A percentile compares a stretch with the other conserved stretches of the same genome.
Conservation (phyloP, 2,329 filamentous ascomycete species). For the Alternaria ventricosa region DNA sequence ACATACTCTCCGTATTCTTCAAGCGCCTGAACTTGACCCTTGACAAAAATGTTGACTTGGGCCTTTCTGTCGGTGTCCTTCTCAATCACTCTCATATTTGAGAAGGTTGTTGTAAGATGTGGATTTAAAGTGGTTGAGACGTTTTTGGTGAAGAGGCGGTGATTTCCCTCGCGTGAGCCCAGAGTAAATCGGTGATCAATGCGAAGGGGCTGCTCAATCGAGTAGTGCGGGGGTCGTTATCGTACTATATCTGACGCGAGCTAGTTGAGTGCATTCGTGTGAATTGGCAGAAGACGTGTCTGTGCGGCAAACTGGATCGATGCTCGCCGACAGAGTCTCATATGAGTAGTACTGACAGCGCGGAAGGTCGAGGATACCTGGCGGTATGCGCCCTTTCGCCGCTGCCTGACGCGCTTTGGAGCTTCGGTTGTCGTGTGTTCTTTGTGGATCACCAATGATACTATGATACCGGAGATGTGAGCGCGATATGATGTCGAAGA, state of each 20-base stretch:
- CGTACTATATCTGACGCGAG: too few species aligned
- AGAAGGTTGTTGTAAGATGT: background rate
- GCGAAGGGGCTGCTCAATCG: background rate
- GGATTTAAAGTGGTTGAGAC: too few species aligned
- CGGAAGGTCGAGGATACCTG: rapidly evolving
- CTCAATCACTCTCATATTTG: slow-evolving; percentile 49
- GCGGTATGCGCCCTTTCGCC: background rate
- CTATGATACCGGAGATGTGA: too few species aligned
- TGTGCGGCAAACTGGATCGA: background rate
- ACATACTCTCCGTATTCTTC: slow-evolving; percentile 45
- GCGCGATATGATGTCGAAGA: background rate
- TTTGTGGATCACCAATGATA: too few species aligned
- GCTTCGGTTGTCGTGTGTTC: too few species aligned
- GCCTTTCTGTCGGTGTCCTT: slow-evolving; percentile 43
- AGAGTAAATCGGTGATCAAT: background rate
- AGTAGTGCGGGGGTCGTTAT: background rate
- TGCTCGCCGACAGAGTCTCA: background rate
- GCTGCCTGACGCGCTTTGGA: background rate
- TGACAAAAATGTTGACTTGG: slow-evolving; percentile 35
- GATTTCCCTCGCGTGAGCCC: background rate
- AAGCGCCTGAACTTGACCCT: slow-evolving; percentile 30
- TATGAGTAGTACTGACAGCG: background rate
- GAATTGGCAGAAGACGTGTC: background rate
- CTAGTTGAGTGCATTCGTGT: too few species aligned
- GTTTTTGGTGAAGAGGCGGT: background rate